Evolutionary conservation across 345 rosid genomes (phyloP).

Genomic region (Citrus glauca): DNA sequence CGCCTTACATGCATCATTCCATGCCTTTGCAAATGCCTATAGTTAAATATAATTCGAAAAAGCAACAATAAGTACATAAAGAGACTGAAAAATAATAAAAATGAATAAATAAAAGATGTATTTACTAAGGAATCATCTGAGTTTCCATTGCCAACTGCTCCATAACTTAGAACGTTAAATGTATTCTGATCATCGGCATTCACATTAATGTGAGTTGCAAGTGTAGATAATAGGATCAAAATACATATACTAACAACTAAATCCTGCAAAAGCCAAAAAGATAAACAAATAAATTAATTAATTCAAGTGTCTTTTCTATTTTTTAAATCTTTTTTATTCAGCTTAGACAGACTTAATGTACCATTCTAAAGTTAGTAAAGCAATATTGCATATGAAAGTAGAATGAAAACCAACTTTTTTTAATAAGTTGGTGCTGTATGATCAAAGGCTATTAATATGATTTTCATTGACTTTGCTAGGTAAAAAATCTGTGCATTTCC

Average conservation of each 20-base stretch:
- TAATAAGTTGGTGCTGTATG: no score
- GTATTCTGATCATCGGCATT: background rate
- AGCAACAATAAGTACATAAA: background rate
- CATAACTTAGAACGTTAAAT: slow-evolving; percentile 12
- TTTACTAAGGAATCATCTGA: slow-evolving; percentile 13
- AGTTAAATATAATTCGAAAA: background rate
- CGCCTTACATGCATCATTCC: slow-evolving; percentile 17
- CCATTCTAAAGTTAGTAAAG: no score
- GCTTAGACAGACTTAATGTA: no score
- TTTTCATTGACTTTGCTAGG: no score
- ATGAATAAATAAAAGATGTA: background rate
- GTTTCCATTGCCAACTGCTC: slow-evolving; percentile 10
- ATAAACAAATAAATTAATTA: background rate
- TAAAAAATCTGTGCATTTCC: no score
- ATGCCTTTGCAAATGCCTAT: slow-evolving; percentile 25
- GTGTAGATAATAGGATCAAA: background rate
- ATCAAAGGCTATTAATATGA: no score
- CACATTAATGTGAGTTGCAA: background rate
- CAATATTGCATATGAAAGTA: no score
- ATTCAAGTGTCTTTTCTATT: no score
- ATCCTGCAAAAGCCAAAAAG: background rate
- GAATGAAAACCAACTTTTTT: no score
- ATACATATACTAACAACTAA: background rate
- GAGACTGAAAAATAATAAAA: background rate
- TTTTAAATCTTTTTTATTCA: no score